Evolutionary conservation across 1,284 basidiomycete species (phyloP).

Genomic region (Sutorius eximius): DNA sequence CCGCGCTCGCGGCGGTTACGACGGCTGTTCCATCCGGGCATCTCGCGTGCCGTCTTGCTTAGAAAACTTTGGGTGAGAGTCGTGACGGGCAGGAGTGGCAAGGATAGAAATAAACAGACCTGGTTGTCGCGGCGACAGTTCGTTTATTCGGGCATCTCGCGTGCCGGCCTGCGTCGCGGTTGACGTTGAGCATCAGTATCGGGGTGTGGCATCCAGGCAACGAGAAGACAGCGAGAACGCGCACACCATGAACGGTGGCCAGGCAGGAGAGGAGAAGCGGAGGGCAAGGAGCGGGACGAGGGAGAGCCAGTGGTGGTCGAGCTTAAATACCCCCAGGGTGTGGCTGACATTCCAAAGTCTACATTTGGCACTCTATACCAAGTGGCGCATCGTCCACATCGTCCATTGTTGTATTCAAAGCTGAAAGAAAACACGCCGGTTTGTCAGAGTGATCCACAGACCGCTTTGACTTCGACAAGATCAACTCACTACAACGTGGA

Average conservation of each 20-base stretch:
- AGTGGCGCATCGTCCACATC: slow-evolving; percentile 1
- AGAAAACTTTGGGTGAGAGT: not conserved
- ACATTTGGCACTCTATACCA: not conserved
- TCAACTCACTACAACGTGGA: not conserved
- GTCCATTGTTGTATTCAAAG: slow-evolving; percentile 1
- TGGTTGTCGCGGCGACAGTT: not conserved
- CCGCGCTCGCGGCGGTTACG: not conserved
- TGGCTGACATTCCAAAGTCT: slow-evolving; percentile 14
- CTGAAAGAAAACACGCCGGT: not conserved
- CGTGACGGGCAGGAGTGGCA: not conserved
- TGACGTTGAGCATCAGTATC: not conserved
- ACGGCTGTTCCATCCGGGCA: not conserved
- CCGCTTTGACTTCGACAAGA: slow-evolving; percentile 11
- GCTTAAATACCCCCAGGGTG: slow-evolving; percentile 19
- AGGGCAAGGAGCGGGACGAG: not conserved
- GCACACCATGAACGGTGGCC: not conserved
- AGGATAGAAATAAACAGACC: not conserved
- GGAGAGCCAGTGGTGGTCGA: not conserved
- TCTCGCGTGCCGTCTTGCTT: not conserved
- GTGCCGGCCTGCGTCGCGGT: slow-evolving; percentile 2
- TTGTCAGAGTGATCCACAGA: not conserved
- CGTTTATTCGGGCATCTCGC: slow-evolving; percentile 7
- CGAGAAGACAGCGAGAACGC: not conserved
- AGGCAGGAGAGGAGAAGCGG: not conserved
- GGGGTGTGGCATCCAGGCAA: slow-evolving; percentile 5